Percentiles rank a stretch among this genome's conserved stretches.
Evolutionary conservation across 257 asterid species (phyloP).

Genomic region (Thymus mandschuricus): DNA sequence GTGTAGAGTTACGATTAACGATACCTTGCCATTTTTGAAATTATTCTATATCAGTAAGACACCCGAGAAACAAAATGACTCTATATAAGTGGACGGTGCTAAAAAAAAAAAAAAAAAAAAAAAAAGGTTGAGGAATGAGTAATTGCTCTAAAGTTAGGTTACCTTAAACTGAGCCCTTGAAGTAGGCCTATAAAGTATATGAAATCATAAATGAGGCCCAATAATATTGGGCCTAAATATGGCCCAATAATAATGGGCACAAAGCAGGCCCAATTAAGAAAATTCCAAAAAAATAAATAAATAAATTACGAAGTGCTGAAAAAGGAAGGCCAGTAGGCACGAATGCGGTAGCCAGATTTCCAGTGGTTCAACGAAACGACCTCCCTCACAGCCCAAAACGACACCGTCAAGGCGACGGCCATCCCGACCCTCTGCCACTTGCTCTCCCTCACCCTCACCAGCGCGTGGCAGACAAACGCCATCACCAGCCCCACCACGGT

Average conservation of each 20-base stretch:
- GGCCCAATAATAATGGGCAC: neutral
- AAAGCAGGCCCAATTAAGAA: neutral
- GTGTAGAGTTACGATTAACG: too few relatives aligned
- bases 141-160: too few relatives aligned
- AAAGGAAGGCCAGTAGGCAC: constrained; percentile 66
- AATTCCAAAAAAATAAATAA: neutral
- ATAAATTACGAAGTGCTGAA: constrained; percentile 45
- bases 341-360: constrained; percentile 78
- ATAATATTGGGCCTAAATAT: neutral
- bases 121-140: too few relatives aligned
- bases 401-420: constrained; percentile 44
- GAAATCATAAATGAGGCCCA: too few relatives aligned
- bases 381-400: constrained; percentile 69
- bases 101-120: too few relatives aligned
- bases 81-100: too few relatives aligned
- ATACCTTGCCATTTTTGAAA: too few relatives aligned
- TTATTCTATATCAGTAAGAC: too few relatives aligned
- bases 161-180: too few relatives aligned
- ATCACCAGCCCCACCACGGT: constrained; percentile 67
- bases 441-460: constrained; percentile 42
- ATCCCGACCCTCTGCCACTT: constrained; percentile 53
- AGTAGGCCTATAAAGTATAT: too few relatives aligned
- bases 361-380: constrained; percentile 65
- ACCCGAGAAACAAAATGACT: too few relatives aligned
- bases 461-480: constrained; percentile 57